phyloP scores from a whole-genome alignment of 2,329 filamentous ascomycete species.

The Karstenula rhodostoma region DNA sequence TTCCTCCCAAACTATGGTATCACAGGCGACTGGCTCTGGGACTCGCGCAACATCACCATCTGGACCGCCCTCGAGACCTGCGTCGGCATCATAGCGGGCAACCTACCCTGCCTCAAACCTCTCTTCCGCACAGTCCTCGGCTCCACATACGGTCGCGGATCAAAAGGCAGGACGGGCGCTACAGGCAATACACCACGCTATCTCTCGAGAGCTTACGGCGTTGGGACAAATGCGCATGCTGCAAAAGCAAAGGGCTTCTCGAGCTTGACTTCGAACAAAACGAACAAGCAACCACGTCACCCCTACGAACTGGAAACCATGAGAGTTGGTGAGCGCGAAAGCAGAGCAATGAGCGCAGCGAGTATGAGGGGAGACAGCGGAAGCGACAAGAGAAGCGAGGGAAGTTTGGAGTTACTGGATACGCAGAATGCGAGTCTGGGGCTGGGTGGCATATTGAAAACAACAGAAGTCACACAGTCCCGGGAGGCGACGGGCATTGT shows the following conservation, averaged over 20 bases:
- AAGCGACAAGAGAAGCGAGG: constrained; percentile 18
- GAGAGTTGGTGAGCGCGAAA: constrained; percentile 15
- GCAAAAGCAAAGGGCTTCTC: constrained; percentile 15
- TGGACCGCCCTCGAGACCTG: constrained; percentile 57
- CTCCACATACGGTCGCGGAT: constrained; percentile 37
- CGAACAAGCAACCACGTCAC: constrained; percentile 1
- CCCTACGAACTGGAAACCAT: constrained; percentile 23
- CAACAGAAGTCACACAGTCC: constrained; percentile 14
- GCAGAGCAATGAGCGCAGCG: constrained; percentile 1
- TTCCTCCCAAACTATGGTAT: constrained; percentile 49
- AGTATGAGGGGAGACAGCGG: constrained; percentile 7
- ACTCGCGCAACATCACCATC: constrained; percentile 51
- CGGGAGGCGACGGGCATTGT: background rate
- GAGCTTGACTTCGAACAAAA: constrained; percentile 18
- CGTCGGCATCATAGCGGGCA: constrained; percentile 55
- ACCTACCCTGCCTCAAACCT: constrained; percentile 54
- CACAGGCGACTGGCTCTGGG: constrained; percentile 48
- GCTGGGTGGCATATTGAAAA: constrained; percentile 17
- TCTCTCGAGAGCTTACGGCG: constrained; percentile 26
- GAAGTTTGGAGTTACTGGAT: constrained; percentile 15
- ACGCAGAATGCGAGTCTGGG: background rate
- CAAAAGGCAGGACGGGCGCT: constrained; percentile 17
- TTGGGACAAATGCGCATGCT: constrained; percentile 25
- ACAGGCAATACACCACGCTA: constrained; percentile 23
- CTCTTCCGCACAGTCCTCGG: constrained; percentile 50